A percentile compares a stretch with the other conserved stretches of the same genome.
Conservation (phyloP, 208 protist species). For the Borovskyia barvae region DNA sequence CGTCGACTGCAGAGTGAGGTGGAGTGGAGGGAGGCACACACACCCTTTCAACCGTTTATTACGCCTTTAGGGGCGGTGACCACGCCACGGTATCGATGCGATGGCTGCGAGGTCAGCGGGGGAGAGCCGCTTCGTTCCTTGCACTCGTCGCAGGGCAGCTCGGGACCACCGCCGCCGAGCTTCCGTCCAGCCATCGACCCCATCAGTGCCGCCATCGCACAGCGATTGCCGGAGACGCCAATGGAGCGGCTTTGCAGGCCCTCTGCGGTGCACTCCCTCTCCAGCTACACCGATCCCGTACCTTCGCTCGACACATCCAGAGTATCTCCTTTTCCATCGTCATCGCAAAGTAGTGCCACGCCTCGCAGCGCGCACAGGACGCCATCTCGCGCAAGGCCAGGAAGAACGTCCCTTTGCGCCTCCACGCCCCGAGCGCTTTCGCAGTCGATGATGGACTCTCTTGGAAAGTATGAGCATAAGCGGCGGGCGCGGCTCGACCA, state of each 20-base stretch:
- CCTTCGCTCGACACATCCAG: not conserved
- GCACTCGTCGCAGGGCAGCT: not conserved
- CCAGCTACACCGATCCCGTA: slow-evolving; percentile 12
- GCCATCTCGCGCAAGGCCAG: not conserved
- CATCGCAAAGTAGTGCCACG: not conserved
- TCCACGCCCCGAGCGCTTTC: slow-evolving; percentile 16
- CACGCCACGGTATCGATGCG: slow-evolving; percentile 25
- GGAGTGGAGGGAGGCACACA: slow-evolving; percentile 8
- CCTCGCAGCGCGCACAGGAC: not conserved
- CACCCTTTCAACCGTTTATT: slow-evolving; percentile 50
- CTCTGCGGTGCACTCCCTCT: slow-evolving; percentile 18
- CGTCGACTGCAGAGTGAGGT: slow-evolving; percentile 40
- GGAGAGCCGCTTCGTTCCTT: not conserved
- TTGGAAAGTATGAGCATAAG: slow-evolving; percentile 45
- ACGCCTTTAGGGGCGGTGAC: slow-evolving; percentile 33
- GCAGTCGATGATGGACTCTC: slow-evolving; percentile 25
- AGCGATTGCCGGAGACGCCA: slow-evolving; percentile 41
- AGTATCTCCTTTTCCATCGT: not conserved
- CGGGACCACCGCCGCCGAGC: not conserved
- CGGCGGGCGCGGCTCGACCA: slow-evolving; percentile 33
- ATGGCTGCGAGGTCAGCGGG: not conserved
- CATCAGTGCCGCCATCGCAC: slow-evolving; percentile 68
- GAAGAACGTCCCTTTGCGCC: not conserved
- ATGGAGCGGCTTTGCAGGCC: slow-evolving; percentile 45
- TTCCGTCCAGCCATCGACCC: slow-evolving; percentile 68